Evolutionary conservation across 768 basidiomycete genomes (phyloP), one percentile per base, ranked within the genome.

Genomic region (Tulasnella calospora): DNA sequence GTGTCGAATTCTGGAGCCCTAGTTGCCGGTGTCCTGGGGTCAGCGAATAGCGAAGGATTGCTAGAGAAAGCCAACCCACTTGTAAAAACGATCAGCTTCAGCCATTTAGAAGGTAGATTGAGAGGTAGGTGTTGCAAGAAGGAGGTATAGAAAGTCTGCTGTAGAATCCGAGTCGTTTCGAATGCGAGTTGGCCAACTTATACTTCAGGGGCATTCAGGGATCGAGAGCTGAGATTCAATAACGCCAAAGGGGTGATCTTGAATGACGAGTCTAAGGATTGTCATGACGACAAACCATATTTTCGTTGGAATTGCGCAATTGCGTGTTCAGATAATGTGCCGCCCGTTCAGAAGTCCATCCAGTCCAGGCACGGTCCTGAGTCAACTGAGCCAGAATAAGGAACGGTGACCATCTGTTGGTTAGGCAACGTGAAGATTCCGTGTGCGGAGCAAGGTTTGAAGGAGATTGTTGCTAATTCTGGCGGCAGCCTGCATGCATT

Each of bases 1-100:
- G 92, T 94, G 81, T 94, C 92, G 81, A 94, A 93, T 82, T 92
- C 91, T 71, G 92, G 91, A 51, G 82, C 82, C 78, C 86, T 87
- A 74, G 61, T 17, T 19, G 27, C 15, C 33, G 61, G 12, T 27
- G 61, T 17, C 7, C 27, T 30, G 61, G 30, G 33, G 61, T 67
- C 61, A 67, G 61, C 8, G n/a, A 30, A 4, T 7, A 17, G 7
- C 12, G 27, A 33, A 33, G 30, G 19, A 30, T 3, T 30, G 33
- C 61, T 15, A 9, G 30, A 9, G 21, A n/a, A n/a, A n/a, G n/a
- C n/a, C n/a, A n/a, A n/a, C 61, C 27, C 27, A 67, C 61, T 67
- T 67, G 33, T 67, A 30, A 30, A 67, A 67, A 67, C 61, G 61
- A 67, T 67, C 61, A 67, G 61, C 61, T 67, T 67, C 61, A 30